These are phyloP conservation scores for Botryotinia calthae DNA, from an alignment of 2,329 filamentous ascomycete genomes.

Conservation along the genomic window DNA sequence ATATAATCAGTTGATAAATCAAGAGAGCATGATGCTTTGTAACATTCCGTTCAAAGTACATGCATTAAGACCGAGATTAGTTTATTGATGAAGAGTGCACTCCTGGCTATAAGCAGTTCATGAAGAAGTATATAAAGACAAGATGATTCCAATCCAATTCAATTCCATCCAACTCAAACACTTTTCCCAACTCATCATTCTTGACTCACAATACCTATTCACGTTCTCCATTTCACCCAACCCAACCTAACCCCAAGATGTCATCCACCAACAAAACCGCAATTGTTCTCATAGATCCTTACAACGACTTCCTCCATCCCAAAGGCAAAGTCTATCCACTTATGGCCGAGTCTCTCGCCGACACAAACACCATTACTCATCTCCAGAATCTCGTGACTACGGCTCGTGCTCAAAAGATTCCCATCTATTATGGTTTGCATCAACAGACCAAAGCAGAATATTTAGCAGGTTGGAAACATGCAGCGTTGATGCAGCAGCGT, in stretches of 20 bases:
- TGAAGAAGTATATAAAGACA: background rate
- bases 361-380: slow-evolving; percentile 35
- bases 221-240: background rate
- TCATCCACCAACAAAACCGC: slow-evolving; percentile 24
- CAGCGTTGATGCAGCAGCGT: slow-evolving; percentile 27
- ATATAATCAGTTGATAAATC: background rate
- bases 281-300: slow-evolving; percentile 34
- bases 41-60: background rate
- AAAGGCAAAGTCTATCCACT: slow-evolving; percentile 32
- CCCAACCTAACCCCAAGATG: background rate
- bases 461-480: slow-evolving; percentile 37
- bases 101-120: background rate
- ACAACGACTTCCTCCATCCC: slow-evolving; percentile 36
- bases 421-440: slow-evolving; percentile 41
- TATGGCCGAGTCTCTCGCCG: slow-evolving; percentile 34
- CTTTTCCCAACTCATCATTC: background rate
- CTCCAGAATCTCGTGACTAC: slow-evolving; percentile 32
- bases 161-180: background rate
- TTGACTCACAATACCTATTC: background rate
- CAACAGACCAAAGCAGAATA: slow-evolving; percentile 33
- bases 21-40: background rate
- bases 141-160: background rate
- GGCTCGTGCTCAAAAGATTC: slow-evolving; percentile 34
- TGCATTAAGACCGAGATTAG: slow-evolving; percentile 5
- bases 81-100: background rate